These are phyloP conservation scores for Aspergillus aculeatinus DNA, from an alignment of 2,329 filamentous ascomycete genomes.

Conservation along the genomic window DNA sequence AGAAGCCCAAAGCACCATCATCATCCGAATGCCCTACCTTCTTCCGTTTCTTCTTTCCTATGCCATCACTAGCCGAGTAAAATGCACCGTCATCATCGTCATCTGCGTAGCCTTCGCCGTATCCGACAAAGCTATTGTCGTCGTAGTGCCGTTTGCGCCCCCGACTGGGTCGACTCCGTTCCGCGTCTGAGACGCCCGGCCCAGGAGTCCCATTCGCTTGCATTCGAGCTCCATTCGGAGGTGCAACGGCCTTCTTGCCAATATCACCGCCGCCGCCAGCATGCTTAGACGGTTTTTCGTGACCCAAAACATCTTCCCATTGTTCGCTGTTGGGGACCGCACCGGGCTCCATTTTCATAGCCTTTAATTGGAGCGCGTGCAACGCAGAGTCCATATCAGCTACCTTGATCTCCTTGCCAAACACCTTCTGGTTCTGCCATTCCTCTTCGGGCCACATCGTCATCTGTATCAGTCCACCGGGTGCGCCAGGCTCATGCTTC, in stretches of 20 bases:
- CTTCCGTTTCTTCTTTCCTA: slow-evolving; percentile 50
- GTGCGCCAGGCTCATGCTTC: slow-evolving; percentile 43
- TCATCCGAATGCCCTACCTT: slow-evolving; percentile 38
- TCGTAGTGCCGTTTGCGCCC: slow-evolving; percentile 52
- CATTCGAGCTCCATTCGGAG: slow-evolving; percentile 26
- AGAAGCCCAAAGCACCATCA: slow-evolving; percentile 4
- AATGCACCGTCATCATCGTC: slow-evolving; percentile 47
- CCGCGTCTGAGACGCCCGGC: slow-evolving; percentile 28
- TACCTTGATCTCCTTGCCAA: slow-evolving; percentile 47
- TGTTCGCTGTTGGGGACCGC: slow-evolving; percentile 46
- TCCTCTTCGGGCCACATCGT: slow-evolving; percentile 52
- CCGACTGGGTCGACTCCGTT: slow-evolving; percentile 44
- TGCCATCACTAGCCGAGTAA: slow-evolving; percentile 46
- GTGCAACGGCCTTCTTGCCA: slow-evolving; percentile 30
- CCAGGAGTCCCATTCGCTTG: slow-evolving; percentile 31
- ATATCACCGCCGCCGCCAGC: slow-evolving; percentile 26
- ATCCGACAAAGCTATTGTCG: slow-evolving; percentile 53
- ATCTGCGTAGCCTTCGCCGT: slow-evolving; percentile 52
- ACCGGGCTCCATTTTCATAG: slow-evolving; percentile 51
- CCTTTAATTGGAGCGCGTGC: slow-evolving; percentile 41
- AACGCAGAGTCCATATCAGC: slow-evolving; percentile 44
- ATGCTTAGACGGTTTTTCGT: slow-evolving; percentile 46
- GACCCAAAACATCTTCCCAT: slow-evolving; percentile 51
- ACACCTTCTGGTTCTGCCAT: slow-evolving; percentile 51
- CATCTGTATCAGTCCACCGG: slow-evolving; percentile 42